phyloP scores from a whole-genome alignment of 805 yeast genomes.

The Metschnikowia baotianmanensis region DNA sequence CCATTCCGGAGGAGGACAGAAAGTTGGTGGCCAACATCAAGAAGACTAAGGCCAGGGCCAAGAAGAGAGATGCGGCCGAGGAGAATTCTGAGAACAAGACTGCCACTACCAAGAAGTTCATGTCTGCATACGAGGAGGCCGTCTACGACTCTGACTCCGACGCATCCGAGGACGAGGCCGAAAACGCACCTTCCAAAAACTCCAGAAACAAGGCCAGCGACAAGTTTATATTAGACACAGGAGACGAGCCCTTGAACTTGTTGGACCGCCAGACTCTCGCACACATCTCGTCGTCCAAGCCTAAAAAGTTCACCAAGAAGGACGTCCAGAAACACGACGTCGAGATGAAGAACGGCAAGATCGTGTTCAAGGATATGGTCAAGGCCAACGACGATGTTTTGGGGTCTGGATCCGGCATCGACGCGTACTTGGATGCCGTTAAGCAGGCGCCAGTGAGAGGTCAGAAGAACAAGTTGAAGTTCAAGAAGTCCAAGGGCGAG shows the following conservation, averaged over 20 bases:
- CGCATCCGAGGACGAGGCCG: slow-evolving; percentile 51
- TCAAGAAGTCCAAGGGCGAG: slow-evolving; percentile 59
- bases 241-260: slow-evolving; percentile 80
- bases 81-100: slow-evolving; percentile 24
- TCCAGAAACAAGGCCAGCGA: slow-evolving; percentile 31
- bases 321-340: slow-evolving; percentile 35
- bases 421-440: slow-evolving; percentile 93
- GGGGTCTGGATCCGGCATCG: slow-evolving; percentile 58
- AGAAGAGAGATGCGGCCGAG: slow-evolving; percentile 58
- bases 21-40: slow-evolving; percentile 82
- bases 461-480: slow-evolving; percentile 86
- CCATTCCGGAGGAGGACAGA: slow-evolving; percentile 87
- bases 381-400: slow-evolving; percentile 44
- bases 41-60: slow-evolving; percentile 80
- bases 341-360: slow-evolving; percentile 59
- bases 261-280: slow-evolving; percentile 82
- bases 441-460: slow-evolving; percentile 92
- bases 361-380: slow-evolving; percentile 56
- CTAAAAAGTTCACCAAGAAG: slow-evolving; percentile 54
- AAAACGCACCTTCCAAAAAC: slow-evolving; percentile 24
- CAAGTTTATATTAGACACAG: slow-evolving; percentile 75
- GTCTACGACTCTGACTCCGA: slow-evolving; percentile 65
- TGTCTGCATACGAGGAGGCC: slow-evolving; percentile 92
- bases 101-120: slow-evolving; percentile 47
- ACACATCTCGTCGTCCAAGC: slow-evolving; percentile 85